Conservation (phyloP, 352 stramenopile species). For the Pythium dissotocum region DNA sequence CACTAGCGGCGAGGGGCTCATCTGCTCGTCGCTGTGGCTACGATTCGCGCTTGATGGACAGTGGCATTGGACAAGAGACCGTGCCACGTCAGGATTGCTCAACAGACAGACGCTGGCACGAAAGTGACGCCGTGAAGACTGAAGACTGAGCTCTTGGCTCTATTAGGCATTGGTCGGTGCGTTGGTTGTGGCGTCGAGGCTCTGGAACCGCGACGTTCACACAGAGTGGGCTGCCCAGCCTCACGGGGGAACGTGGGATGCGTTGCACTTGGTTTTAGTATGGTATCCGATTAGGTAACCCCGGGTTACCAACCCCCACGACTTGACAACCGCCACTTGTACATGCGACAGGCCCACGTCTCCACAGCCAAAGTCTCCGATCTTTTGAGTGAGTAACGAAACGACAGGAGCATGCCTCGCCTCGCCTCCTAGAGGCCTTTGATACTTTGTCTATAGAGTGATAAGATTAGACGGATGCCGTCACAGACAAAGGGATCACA, state of each 20-base stretch:
- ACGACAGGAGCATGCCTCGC: no score
- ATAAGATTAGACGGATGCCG: background rate
- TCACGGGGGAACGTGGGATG: background rate
- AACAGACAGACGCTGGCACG: background rate
- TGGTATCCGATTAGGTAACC: background rate
- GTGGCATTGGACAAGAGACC: conserved; percentile 5
- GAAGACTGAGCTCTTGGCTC: background rate
- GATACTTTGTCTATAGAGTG: background rate
- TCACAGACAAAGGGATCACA: background rate
- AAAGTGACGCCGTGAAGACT: background rate
- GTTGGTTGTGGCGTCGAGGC: background rate
- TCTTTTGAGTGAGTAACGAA: conserved; percentile 4
- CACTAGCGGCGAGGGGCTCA: conserved; percentile 1
- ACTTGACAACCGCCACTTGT: conserved; percentile 5
- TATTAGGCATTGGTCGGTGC: background rate
- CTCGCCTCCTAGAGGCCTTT: background rate
- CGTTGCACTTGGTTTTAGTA: background rate
- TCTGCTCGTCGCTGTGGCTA: background rate
- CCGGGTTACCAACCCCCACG: conserved; percentile 1
- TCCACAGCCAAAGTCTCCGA: conserved; percentile 1
- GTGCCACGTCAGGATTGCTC: conserved; percentile 3
- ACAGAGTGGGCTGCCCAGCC: background rate
- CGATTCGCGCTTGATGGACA: conserved; percentile 14
- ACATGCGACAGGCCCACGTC: conserved; percentile 2
- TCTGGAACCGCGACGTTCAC: conserved; percentile 6